Evolutionary conservation across 73 alveolate species (phyloP).

Genomic region (Urostyla sp.): DNA sequence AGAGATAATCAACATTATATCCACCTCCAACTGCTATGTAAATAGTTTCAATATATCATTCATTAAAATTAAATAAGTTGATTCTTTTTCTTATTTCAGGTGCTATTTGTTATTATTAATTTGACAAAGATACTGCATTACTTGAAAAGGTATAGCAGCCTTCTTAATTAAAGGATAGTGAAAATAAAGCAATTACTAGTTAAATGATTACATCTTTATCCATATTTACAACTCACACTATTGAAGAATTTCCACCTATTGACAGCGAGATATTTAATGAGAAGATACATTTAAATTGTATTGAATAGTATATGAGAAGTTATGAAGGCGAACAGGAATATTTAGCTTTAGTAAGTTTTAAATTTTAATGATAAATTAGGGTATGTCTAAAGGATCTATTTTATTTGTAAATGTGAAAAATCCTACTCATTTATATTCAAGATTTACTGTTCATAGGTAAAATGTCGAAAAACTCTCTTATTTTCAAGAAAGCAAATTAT

Average conservation of each 20-base stretch:
- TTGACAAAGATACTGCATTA: conserved; percentile 36
- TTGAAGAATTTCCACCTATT: neutral
- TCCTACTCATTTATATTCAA: conserved; percentile 9
- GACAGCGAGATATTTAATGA: conserved; percentile 50
- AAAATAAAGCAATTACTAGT: conserved; percentile 8
- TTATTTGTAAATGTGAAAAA: neutral
- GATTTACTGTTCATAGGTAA: conserved; percentile 39
- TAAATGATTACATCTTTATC: conserved; percentile 16
- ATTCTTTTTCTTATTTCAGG: conserved; percentile 10
- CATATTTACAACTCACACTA: neutral
- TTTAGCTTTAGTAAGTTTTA: conserved; percentile 10
- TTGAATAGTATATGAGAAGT: neutral
- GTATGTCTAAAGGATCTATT: conserved; percentile 47
- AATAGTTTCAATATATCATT: conserved; percentile 10
- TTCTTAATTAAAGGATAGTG: conserved; percentile 25
- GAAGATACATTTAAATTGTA: conserved; percentile 3
- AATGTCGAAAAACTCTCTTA: neutral
- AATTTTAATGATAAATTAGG: neutral
- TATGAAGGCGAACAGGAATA: conserved; percentile 21
- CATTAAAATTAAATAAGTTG: conserved; percentile 20
- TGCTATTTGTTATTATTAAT: conserved; percentile 32
- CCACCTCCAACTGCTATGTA: conserved; percentile 63
- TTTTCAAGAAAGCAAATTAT: neutral
- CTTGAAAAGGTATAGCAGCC: conserved; percentile 29
- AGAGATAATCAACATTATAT: neutral